phyloP scores from a whole-genome alignment of 768 basidiomycete species.

The Agrocybe pediades region DNA sequence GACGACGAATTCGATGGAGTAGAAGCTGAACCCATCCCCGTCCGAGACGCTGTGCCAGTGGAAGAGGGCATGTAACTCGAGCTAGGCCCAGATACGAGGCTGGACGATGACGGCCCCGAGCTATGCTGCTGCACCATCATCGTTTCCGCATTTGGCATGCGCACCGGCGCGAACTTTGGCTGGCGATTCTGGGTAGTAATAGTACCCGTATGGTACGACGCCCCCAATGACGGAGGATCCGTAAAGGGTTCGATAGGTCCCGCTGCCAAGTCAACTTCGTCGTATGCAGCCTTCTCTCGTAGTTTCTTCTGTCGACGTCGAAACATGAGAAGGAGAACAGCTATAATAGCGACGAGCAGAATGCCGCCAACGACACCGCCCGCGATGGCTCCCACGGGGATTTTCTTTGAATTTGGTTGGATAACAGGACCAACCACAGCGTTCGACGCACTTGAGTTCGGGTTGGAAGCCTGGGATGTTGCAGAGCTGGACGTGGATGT shows the following conservation, averaged over 20 bases:
- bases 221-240: background rate
- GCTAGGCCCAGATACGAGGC: background rate
- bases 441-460: background rate
- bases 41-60: background rate
- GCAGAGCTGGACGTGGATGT: background rate
- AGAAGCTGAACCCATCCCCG: background rate
- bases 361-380: background rate
- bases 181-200: background rate
- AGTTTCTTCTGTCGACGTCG: background rate
- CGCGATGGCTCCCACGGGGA: slow-evolving; percentile 1
- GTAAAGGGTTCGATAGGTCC: background rate
- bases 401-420: background rate
- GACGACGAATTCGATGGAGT: background rate
- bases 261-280: background rate
- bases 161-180: background rate
- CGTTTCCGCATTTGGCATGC: background rate
- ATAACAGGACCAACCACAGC: background rate
- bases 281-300: background rate
- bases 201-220: too few species aligned
- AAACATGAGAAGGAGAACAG: background rate
- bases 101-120: background rate
- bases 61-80: background rate
- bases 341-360: background rate
- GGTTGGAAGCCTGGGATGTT: background rate
- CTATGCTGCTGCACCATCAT: background rate